Evolutionary conservation across 495 filamentous ascomycete species (phyloP).

Genomic region (Trichoderma virens): DNA sequence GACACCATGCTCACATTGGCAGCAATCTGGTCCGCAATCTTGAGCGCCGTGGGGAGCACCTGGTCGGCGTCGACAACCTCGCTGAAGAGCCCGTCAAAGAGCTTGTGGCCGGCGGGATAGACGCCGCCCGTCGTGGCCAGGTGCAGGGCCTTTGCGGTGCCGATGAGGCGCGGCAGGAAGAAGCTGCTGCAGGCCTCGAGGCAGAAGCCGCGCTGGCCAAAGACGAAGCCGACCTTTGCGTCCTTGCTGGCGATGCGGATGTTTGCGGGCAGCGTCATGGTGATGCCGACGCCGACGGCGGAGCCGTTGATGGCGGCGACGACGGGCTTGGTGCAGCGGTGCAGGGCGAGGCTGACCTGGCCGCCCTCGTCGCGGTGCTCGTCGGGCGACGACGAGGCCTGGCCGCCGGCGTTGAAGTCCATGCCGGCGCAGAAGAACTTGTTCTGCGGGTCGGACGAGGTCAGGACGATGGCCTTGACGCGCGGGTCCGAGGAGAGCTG

Average conservation of each 20-base stretch:
- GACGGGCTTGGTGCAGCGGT: slow-evolving; percentile 55
- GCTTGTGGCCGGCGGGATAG: slow-evolving; percentile 31
- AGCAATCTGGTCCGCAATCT: slow-evolving; percentile 50
- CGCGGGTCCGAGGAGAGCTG: slow-evolving; percentile 48
- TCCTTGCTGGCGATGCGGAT: slow-evolving; percentile 48
- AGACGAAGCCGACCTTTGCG: slow-evolving; percentile 59
- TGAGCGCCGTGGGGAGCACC: slow-evolving; percentile 48
- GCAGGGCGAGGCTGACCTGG: slow-evolving; percentile 49
- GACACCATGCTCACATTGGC: slow-evolving; percentile 49
- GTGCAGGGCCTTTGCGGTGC: slow-evolving; percentile 48
- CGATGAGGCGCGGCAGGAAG: slow-evolving; percentile 56
- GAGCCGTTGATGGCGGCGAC: slow-evolving; percentile 59
- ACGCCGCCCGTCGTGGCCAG: slow-evolving; percentile 43
- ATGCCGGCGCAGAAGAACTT: slow-evolving; percentile 59
- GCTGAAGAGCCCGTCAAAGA: slow-evolving; percentile 48
- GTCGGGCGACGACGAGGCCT: slow-evolving; percentile 12
- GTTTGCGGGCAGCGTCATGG: slow-evolving; percentile 55
- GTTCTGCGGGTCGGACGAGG: slow-evolving; percentile 40
- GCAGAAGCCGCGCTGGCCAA: slow-evolving; percentile 51
- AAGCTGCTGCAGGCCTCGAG: slow-evolving; percentile 58
- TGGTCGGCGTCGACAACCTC: slow-evolving; percentile 43
- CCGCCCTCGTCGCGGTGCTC: slow-evolving; percentile 42
- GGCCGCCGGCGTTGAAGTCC: slow-evolving; percentile 49
- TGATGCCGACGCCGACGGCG: slow-evolving; percentile 61
- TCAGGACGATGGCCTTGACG: slow-evolving; percentile 51